Evolutionary conservation across 768 basidiomycete species (phyloP), one percentile per base, ranked within the genome.

Genomic region (Boletus rubroflammeus): DNA sequence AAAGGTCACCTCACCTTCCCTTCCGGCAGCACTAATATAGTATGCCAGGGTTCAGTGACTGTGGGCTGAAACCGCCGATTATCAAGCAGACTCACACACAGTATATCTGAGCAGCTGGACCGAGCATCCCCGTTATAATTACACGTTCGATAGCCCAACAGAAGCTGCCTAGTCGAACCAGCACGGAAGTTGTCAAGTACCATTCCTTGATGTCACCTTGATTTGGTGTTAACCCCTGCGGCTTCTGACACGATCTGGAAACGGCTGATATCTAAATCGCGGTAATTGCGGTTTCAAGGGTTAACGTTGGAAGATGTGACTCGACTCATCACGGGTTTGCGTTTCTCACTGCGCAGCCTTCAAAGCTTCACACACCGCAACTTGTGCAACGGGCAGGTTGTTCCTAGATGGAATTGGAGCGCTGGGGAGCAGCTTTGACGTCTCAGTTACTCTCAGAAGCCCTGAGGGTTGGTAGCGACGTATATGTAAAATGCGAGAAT

Each of bases 321-420:
- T 46, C 39, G 35, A 9, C n/a, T n/a, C 26, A 29, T 28, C 9
- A 10, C 23, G 25, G 13, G 35, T 42, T 52, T 13, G 35, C 8
- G 29, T 46, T 46, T 55, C 45, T 55, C 40, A 50, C 17, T 47
- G 51, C 56, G 56, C 56, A 60, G 50, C 56, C 23, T 25, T 25
- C 23, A 25, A n/a, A n/a, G n/a, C 46, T 46, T 53, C 45, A 52
- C 47, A 55, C 51, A 45, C 57, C 49, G 50, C 8, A 23, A 42
- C n/a, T n/a, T n/a, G 42, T 40, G 31, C 35, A 46, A 47, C 42
- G 28, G 39, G 21, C 25, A 39, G 47, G 35, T 28, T 29, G 23
- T 15, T 11, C 21, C 21, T 17, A 5, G 29, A 29, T 19, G 31
- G 29, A 11, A 21, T 23, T 34, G 51, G 14, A 21, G 38, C 10